Percentiles rank a stretch among this genome's conserved stretches.
Evolutionary conservation across 2,329 filamentous ascomycete genomes (phyloP).

Genomic region (Mycosphaerella arachidis): DNA sequence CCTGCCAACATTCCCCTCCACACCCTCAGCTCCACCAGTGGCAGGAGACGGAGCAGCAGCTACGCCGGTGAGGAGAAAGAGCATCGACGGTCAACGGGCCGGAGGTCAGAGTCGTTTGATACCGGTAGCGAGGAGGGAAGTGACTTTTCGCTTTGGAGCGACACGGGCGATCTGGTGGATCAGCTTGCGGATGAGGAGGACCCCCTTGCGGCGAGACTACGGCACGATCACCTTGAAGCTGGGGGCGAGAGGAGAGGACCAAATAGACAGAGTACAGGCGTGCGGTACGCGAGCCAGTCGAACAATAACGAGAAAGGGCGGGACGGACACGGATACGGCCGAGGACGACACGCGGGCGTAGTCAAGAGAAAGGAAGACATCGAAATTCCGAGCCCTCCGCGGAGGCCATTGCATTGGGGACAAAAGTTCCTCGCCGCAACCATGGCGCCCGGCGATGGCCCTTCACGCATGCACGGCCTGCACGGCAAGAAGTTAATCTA

Average conservation of each 20-base stretch:
- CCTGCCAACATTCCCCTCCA: slow-evolving; percentile 86
- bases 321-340: slow-evolving; percentile 14
- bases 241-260: slow-evolving; percentile 14
- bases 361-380: slow-evolving; percentile 69
- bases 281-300: slow-evolving; percentile 57
- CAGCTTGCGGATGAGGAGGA: slow-evolving; percentile 81
- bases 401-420: slow-evolving; percentile 58
- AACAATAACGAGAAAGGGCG: slow-evolving; percentile 34
- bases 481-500: slow-evolving; percentile 94
- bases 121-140: slow-evolving; percentile 24
- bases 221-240: slow-evolving; percentile 60
- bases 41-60: slow-evolving; percentile 37
- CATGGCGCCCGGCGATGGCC: slow-evolving; percentile 73
- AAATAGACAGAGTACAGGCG: slow-evolving; percentile 49
- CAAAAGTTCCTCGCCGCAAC: slow-evolving; percentile 72
- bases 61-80: slow-evolving; percentile 48
- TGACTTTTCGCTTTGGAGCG: slow-evolving; percentile 83
- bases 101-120: slow-evolving; percentile 30
- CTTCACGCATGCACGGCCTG: slow-evolving; percentile 76
- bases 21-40: slow-evolving; percentile 54
- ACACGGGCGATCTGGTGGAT: slow-evolving; percentile 91
- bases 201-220: slow-evolving; percentile 67
- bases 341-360: slow-evolving; percentile 25
- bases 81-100: slow-evolving; percentile 44
- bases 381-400: slow-evolving; percentile 65